These are phyloP conservation scores for Pyrenochaeta sp. DNA, from an alignment of 2,329 filamentous ascomycete species.

Conservation along the genomic window DNA sequence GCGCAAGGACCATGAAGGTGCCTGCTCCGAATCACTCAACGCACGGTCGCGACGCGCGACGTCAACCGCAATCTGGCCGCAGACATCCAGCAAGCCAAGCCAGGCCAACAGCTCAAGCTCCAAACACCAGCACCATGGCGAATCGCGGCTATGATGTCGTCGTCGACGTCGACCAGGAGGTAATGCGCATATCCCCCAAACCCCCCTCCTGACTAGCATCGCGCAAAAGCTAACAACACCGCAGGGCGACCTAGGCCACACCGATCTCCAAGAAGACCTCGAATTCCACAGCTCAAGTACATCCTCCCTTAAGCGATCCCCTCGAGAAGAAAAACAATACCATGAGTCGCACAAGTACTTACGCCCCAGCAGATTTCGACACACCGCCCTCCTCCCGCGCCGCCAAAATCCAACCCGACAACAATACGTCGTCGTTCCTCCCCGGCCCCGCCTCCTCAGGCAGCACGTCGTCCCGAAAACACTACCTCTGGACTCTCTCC, in stretches of 20 bases:
- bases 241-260: slow-evolving; percentile 96
- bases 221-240: slow-evolving; percentile 16
- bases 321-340: too few relatives aligned
- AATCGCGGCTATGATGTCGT: slow-evolving; percentile 96
- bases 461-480: slow-evolving; percentile 63
- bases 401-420: slow-evolving; percentile 56
- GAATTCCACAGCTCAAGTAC: slow-evolving; percentile 93
- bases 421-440: slow-evolving; percentile 48
- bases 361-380: slow-evolving; percentile 68
- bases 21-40: slow-evolving; percentile 28
- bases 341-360: not conserved
- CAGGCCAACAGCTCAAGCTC: slow-evolving; percentile 15
- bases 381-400: slow-evolving; percentile 60
- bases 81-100: slow-evolving; percentile 28
- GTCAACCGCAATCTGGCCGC: slow-evolving; percentile 47
- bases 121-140: slow-evolving; percentile 63
- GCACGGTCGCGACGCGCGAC: slow-evolving; percentile 36
- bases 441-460: slow-evolving; percentile 34
- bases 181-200: slow-evolving; percentile 52
- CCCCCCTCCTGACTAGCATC: not conserved
- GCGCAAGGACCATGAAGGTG: too few relatives aligned
- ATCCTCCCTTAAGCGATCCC: slow-evolving; percentile 15
- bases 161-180: slow-evolving; percentile 96
- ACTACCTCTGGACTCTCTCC: slow-evolving; percentile 87
- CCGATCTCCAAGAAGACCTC: slow-evolving; percentile 97